Evolutionary conservation across 2,329 filamentous ascomycete genomes (phyloP).

Genomic region (Mycocentrospora acerina): DNA sequence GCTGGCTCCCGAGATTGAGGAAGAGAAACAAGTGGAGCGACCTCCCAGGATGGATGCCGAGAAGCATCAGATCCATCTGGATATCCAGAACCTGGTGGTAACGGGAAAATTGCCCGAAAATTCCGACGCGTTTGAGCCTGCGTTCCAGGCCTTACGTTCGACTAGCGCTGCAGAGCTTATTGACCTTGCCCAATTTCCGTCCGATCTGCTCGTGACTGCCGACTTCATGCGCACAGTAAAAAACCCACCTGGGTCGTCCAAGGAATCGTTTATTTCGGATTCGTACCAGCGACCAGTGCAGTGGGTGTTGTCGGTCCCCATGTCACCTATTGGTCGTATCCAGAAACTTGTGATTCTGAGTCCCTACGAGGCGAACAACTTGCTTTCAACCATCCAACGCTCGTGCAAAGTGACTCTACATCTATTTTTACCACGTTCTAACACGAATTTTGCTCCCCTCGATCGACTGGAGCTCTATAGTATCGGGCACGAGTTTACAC

Average conservation of each 20-base stretch:
- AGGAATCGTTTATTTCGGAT: slow-evolving; percentile 38
- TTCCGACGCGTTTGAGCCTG: slow-evolving; percentile 45
- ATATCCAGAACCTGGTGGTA: slow-evolving; percentile 46
- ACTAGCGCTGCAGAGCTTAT: slow-evolving; percentile 46
- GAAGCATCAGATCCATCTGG: slow-evolving; percentile 46
- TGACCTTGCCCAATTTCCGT: slow-evolving; percentile 40
- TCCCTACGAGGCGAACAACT: slow-evolving; percentile 59
- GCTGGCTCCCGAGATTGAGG: slow-evolving; percentile 63
- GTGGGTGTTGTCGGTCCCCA: slow-evolving; percentile 45
- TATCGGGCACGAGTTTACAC: slow-evolving; percentile 22
- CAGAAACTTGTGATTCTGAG: slow-evolving; percentile 57
- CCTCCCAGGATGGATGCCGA: slow-evolving; percentile 46
- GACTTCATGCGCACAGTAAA: slow-evolving; percentile 56
- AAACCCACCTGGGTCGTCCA: slow-evolving; percentile 2
- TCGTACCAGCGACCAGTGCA: slow-evolving; percentile 56
- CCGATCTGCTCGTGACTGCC: slow-evolving; percentile 48
- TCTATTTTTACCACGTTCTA: slow-evolving; percentile 55
- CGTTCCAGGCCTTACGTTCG: slow-evolving; percentile 47
- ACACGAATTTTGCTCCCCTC: slow-evolving; percentile 38
- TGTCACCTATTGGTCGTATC: background rate
- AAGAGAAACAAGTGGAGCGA: slow-evolving; percentile 58
- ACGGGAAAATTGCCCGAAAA: slow-evolving; percentile 33
- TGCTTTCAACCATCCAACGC: slow-evolving; percentile 46
- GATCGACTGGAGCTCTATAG: slow-evolving; percentile 52
- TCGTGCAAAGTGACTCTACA: slow-evolving; percentile 48